Conservation (phyloP, 441 rosid genomes). For the Theobroma grandiflorum region DNA sequence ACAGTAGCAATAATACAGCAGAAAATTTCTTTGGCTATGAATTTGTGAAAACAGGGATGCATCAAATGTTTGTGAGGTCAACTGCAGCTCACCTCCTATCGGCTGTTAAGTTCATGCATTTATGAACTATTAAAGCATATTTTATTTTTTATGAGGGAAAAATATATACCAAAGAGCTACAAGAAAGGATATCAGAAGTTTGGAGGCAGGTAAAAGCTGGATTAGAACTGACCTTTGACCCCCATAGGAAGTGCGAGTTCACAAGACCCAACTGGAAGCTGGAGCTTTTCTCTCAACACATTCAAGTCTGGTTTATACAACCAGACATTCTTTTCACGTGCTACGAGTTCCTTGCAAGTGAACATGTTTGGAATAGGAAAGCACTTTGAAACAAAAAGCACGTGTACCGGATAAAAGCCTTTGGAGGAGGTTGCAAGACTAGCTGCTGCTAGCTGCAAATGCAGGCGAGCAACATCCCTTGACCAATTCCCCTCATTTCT, state of each 20-base stretch:
- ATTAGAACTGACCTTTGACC: slow-evolving; percentile 60
- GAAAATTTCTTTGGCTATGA: too few relatives aligned
- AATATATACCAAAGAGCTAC: too few relatives aligned
- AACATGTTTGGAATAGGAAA: slow-evolving; percentile 83
- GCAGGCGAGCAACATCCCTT: slow-evolving; percentile 82
- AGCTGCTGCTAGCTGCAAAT: slow-evolving; percentile 83
- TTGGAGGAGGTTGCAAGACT: slow-evolving; percentile 69
- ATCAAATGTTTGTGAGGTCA: too few relatives aligned
- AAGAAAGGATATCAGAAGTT: neutral
- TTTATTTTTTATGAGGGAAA: too few relatives aligned
- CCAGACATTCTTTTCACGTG: slow-evolving; percentile 69
- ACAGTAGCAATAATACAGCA: too few relatives aligned
- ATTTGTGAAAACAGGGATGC: too few relatives aligned
- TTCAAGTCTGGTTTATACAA: slow-evolving; percentile 68
- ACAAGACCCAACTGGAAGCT: slow-evolving; percentile 86
- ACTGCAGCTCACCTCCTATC: too few relatives aligned
- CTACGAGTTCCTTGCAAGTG: slow-evolving; percentile 75
- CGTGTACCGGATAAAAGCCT: slow-evolving; percentile 69
- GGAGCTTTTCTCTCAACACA: slow-evolving; percentile 73
- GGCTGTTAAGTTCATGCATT: too few relatives aligned
- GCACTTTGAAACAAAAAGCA: slow-evolving; percentile 63
- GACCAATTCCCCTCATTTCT: slow-evolving; percentile 84
- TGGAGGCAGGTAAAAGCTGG: neutral
- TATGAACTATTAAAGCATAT: too few relatives aligned
- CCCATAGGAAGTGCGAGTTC: slow-evolving; percentile 87